These are phyloP conservation scores for Phytophthora podocarpi DNA, from an alignment of 352 stramenopile species.

Conservation along the genomic window DNA sequence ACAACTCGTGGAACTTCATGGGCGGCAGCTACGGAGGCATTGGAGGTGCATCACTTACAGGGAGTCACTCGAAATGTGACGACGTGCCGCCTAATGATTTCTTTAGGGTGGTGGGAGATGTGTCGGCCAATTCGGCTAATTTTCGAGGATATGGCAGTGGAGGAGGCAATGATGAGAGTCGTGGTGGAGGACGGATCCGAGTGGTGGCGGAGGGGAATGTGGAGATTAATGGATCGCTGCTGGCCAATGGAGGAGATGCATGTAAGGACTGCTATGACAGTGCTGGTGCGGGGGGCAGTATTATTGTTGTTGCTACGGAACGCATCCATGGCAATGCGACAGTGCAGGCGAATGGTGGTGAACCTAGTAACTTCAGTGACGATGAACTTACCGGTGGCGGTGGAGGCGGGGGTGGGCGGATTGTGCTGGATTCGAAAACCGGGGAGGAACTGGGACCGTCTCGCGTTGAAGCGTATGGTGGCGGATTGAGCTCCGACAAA, in stretches of 20 bases:
- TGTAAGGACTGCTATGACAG: conserved; percentile 59
- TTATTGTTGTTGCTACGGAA: conserved; percentile 43
- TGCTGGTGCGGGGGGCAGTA: conserved; percentile 55
- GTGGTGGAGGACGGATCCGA: conserved; percentile 68
- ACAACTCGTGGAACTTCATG: conserved; percentile 71
- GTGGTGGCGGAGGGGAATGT: conserved; percentile 44
- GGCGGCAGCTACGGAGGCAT: conserved; percentile 81
- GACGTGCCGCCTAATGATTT: conserved; percentile 61
- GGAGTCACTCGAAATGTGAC: conserved; percentile 47
- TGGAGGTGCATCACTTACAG: conserved; percentile 67
- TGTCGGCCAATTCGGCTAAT: conserved; percentile 50
- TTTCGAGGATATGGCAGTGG: conserved; percentile 88
- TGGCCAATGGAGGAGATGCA: conserved; percentile 70
- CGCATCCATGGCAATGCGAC: conserved; percentile 47
- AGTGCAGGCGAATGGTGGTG: conserved; percentile 60
- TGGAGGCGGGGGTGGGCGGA: conserved; percentile 56
- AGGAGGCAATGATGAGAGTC: conserved; percentile 60
- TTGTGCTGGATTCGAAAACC: conserved; percentile 54
- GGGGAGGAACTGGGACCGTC: conserved; percentile 45
- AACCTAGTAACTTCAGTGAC: conserved; percentile 44
- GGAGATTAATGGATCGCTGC: conserved; percentile 64
- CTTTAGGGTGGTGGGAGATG: conserved; percentile 69
- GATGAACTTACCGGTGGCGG: conserved; percentile 44
- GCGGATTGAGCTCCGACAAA: conserved; percentile 36
- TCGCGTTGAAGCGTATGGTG: conserved; percentile 57